Evolutionary conservation across 164 flowering plant species (phyloP).

Genomic region (Taxillus chinensis): DNA sequence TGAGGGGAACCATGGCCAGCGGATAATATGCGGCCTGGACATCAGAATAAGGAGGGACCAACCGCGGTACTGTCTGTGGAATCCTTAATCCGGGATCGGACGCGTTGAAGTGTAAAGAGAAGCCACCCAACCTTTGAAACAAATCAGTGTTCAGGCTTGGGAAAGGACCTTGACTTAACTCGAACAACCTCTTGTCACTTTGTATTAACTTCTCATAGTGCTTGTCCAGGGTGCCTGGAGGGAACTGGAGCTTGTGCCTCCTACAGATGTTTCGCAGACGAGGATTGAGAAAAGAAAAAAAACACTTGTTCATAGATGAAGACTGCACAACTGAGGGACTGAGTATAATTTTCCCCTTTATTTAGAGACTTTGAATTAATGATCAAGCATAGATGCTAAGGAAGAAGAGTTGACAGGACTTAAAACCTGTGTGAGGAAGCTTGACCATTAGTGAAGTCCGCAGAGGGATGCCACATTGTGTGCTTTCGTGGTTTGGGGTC

Average conservation of each 20-base stretch:
- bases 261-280: neutral
- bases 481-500: slow-evolving; percentile 41
- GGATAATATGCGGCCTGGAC: neutral
- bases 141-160: neutral
- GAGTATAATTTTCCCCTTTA: neutral
- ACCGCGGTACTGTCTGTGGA: neutral
- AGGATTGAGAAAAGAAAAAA: neutral
- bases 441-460: slow-evolving; percentile 40
- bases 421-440: slow-evolving; percentile 29
- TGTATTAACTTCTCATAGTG: neutral
- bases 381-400: neutral
- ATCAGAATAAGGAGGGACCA: neutral
- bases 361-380: neutral
- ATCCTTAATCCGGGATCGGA: neutral
- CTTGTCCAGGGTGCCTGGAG: neutral
- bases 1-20: neutral
- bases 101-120: neutral
- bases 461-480: slow-evolving; percentile 23
- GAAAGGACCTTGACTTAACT: neutral
- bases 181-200: neutral
- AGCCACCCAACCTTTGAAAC: neutral
- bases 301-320: neutral
- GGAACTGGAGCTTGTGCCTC: neutral
- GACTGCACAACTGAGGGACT: neutral
- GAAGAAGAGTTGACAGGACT: neutral